Evolutionary conservation across 2,329 filamentous ascomycete species (phyloP), one percentile per base, ranked within the genome.

Genomic region (Chrysoporthe deuterocubensis): DNA sequence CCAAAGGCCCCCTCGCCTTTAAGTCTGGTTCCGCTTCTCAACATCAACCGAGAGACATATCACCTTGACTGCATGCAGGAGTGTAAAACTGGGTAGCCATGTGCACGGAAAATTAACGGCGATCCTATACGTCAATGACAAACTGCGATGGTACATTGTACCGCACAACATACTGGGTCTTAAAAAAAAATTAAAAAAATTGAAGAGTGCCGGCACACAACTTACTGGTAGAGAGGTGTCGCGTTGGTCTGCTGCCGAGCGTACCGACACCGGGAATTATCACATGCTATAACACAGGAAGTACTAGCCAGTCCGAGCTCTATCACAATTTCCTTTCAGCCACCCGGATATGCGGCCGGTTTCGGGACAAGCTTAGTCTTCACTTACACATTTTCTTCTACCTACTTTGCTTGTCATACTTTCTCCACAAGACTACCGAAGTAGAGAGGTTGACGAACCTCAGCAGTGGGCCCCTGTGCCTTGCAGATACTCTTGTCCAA

Each of bases 401-500:
- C 5, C 48, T 21, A 54, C 50, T 26, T 4, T 32, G 50, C 4
- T 54, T 32, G 50, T 54, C 50, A 34, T 54, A 21, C 11, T 21
- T 54, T 48, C 26, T 21, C 50, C 50, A 32, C 50, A 54, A 14
- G 50, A 6, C 11, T 54, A 6, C 50, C 50, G 32, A 21, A 42
- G 16, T 58, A 16, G 56, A 58, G 37, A 8, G 18, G 34, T 34
- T 40, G 16, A 13, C 56, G n/a, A 58, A 3, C 50, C 32, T 42
- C 56, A 58, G 32, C 44, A 50, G 46, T 50, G 32, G 18, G 46
- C 37, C 40, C 50, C 50, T 21, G 62, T 65, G 16, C 56, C 66
- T 61, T 67, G 62, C 66, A 61, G 48, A 67, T 65, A 43, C 7
- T 65, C 14, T 40, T 48, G 40, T 64, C 66, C 66, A 67, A 67